Evolutionary conservation across 805 yeast species (phyloP), one percentile per base, ranked within the genome.

Genomic region (Candida piceae): DNA sequence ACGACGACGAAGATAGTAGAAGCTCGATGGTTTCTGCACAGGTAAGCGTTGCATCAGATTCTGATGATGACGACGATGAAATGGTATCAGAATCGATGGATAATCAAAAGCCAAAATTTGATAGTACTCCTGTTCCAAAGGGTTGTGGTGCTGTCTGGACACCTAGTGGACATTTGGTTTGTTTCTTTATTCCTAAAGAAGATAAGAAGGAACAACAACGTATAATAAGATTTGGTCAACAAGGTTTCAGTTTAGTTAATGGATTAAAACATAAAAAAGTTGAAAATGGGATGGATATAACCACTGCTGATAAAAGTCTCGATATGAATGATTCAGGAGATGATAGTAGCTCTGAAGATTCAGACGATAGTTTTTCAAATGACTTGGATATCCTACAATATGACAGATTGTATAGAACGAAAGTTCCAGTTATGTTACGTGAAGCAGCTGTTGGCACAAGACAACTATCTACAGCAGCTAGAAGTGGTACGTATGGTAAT

Each of bases 101-200:
- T 10, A 36, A 17, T 13, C 31, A 50, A 16, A 53, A 51, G 21
- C 62, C 66, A 1, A 50, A 67, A 4, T 73, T 78, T 50, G 95
- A 86, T 53, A 80, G 86, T 28, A 85, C 95, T 0, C 97, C 97
- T 0, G 72, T 89, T 11, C 96, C 97, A 0, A 88, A 85, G 53
- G 93, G 88, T 8, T 89, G 96, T 64, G 96, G 96, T 8, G 96
- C 95, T 0, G 66, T 76, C 1, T 89, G 96, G 96, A 70, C 94
- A 0, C 71, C 77, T 10, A 72, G 76, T 3, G 96, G 96, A 0
- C 76, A 76, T 40, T 63, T 89, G 34, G 81, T 89, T 1, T 85
- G 95, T 53, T 89, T 89, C 51, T 87, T 86, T 60, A 73, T 81
- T 8, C 78, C 82, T 0, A 74, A 74, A 34, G 68, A 62, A 32